Percentiles rank a stretch among this genome's conserved stretches.
Evolutionary conservation across 768 basidiomycete species (phyloP).

Genomic region (Xanthoconium purpureum): DNA sequence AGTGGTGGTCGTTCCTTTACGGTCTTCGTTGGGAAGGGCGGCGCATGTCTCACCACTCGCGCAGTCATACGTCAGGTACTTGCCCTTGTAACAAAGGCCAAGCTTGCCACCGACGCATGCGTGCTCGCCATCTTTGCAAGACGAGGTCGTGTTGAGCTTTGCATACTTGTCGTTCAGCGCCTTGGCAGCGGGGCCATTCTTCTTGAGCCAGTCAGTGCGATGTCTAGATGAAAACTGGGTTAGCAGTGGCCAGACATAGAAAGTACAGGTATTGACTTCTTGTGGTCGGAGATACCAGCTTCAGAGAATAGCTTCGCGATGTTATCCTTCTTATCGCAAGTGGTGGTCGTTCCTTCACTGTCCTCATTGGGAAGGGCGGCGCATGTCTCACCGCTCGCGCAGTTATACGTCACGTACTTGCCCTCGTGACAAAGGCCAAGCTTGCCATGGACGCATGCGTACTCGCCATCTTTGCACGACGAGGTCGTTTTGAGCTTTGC

Average conservation of each 20-base stretch:
- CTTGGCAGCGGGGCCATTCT: constrained; percentile 26
- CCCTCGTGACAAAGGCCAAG: constrained; percentile 17
- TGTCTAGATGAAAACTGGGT: constrained; percentile 7
- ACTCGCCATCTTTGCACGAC: constrained; percentile 15
- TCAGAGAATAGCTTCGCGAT: constrained; percentile 19
- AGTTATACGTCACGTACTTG: constrained; percentile 12
- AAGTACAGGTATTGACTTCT: neutral
- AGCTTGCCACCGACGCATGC: constrained; percentile 22
- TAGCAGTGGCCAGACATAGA: neutral
- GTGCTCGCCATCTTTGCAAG: constrained; percentile 15
- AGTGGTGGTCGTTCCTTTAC: constrained; percentile 16
- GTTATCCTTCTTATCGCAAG: constrained; percentile 14
- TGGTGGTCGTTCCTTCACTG: constrained; percentile 16
- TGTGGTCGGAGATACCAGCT: constrained; percentile 20
- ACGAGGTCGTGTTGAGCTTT: constrained; percentile 11
- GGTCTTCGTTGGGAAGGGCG: constrained; percentile 23
- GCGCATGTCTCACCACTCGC: constrained; percentile 16
- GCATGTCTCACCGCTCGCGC: constrained; percentile 15
- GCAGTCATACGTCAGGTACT: constrained; percentile 14
- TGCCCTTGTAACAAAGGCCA: constrained; percentile 13
- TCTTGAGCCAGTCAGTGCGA: constrained; percentile 15
- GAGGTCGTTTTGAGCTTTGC: too few relatives aligned
- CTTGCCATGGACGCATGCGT: constrained; percentile 18
- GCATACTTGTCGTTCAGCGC: constrained; percentile 24
- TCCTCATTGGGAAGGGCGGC: constrained; percentile 24